A percentile compares a stretch with the other conserved stretches of the same genome.
Evolutionary conservation across 305 asterid genomes (phyloP).

Genomic region (Striga hermonthica): DNA sequence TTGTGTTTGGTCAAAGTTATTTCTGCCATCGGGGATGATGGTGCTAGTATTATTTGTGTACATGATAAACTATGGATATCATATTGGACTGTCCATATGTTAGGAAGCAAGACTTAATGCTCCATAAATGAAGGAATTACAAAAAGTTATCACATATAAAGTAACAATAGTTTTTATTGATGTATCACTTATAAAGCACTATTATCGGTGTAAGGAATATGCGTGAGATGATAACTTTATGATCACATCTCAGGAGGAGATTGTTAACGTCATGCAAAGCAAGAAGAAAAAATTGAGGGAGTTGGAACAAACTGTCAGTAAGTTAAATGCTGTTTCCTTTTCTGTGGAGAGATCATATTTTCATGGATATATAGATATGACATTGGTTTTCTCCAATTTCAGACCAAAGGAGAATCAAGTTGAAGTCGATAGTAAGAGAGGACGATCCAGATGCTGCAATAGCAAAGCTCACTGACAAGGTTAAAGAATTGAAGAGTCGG

Average conservation of each 20-base stretch:
- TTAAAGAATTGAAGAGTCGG: slow-evolving; percentile 57
- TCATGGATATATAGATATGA: slow-evolving; percentile 24
- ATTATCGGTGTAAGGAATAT: slow-evolving; percentile 14
- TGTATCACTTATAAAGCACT: not conserved
- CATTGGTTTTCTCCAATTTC: slow-evolving; percentile 30
- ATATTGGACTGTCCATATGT: slow-evolving; percentile 1
- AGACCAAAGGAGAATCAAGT: slow-evolving; percentile 55
- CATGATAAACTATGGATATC: slow-evolving; percentile 16
- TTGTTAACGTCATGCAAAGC: slow-evolving; percentile 37
- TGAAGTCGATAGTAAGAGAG: slow-evolving; percentile 59
- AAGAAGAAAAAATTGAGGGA: slow-evolving; percentile 55
- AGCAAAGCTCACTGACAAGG: slow-evolving; percentile 48
- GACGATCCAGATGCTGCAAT: slow-evolving; percentile 58
- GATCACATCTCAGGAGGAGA: slow-evolving; percentile 60
- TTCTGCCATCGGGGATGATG: not conserved
- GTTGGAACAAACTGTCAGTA: slow-evolving; percentile 58
- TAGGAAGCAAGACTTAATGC: slow-evolving; percentile 2
- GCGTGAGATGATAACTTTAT: slow-evolving; percentile 27
- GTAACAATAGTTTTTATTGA: not conserved
- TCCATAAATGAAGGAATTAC: not conserved
- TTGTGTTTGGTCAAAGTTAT: slow-evolving; percentile 17
- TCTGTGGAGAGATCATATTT: slow-evolving; percentile 15
- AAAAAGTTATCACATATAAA: not conserved
- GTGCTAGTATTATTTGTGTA: slow-evolving; percentile 1
- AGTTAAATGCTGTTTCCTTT: slow-evolving; percentile 42